phyloP scores from a whole-genome alignment of 106 monocot genomes.

The Vanilla planifolia region DNA sequence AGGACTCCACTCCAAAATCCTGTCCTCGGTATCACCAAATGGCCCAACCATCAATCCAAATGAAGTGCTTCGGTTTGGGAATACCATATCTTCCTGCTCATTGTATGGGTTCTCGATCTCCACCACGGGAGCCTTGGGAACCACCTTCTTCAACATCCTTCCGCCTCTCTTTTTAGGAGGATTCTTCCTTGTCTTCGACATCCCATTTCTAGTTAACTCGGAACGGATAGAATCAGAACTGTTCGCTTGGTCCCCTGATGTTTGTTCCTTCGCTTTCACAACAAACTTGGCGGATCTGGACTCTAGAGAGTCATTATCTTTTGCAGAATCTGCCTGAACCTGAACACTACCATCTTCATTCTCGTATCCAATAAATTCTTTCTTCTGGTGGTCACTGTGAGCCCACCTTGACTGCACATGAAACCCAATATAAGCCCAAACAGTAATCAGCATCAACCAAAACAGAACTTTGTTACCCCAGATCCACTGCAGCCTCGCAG shows the following conservation, averaged over 20 bases:
- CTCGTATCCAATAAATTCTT: constrained; percentile 44
- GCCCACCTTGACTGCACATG: constrained; percentile 81
- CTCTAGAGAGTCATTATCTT: not conserved
- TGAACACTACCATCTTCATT: constrained; percentile 11
- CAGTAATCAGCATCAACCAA: constrained; percentile 53
- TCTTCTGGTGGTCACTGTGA: constrained; percentile 46
- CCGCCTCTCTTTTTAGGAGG: constrained; percentile 18
- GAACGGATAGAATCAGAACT: constrained; percentile 9
- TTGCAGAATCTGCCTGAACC: constrained; percentile 11
- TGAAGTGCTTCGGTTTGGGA: constrained; percentile 59
- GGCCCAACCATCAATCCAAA: constrained; percentile 84
- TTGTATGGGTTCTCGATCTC: constrained; percentile 13
- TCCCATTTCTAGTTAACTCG: constrained; percentile 6
- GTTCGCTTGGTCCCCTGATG: constrained; percentile 12
- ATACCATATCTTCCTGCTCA: constrained; percentile 33
- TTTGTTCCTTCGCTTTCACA: constrained; percentile 6
- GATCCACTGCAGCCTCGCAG: constrained; percentile 34
- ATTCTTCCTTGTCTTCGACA: constrained; percentile 12
- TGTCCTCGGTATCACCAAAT: constrained; percentile 68
- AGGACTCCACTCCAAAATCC: constrained; percentile 57
- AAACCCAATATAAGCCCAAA: constrained; percentile 84
- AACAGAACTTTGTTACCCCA: constrained; percentile 53
- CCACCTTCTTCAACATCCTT: constrained; percentile 17
- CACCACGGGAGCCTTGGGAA: constrained; percentile 12
- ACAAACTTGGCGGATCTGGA: constrained; percentile 11